Conservation (phyloP, 2,329 filamentous ascomycete species). For the Stenocarpella maydis region DNA sequence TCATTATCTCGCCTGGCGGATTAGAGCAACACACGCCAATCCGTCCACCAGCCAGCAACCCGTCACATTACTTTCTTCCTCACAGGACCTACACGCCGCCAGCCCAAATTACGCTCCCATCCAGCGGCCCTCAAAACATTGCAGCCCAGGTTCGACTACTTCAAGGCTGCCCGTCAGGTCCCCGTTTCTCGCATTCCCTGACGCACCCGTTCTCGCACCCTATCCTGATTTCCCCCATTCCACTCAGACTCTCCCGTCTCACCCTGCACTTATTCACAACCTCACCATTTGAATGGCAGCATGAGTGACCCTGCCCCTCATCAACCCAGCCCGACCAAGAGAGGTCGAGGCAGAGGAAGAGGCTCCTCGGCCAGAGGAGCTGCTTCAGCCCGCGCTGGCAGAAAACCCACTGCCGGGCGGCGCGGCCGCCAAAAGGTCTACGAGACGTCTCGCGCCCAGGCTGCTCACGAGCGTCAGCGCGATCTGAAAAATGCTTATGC, state of each 20-base stretch:
- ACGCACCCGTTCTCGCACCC: conserved; percentile 17
- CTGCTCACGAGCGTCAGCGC: conserved; percentile 69
- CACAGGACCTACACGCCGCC: conserved; percentile 20
- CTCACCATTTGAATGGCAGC: conserved; percentile 34
- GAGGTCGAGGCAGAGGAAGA: conserved; percentile 34
- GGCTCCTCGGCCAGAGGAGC: conserved; percentile 29
- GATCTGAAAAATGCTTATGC: conserved; percentile 72
- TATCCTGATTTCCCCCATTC: conserved; percentile 17
- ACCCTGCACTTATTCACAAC: conserved; percentile 30
- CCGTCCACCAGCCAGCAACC: conserved; percentile 23
- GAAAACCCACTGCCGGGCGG: conserved; percentile 33
- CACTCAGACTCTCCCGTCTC: conserved; percentile 8
- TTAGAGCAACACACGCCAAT: conserved; percentile 30
- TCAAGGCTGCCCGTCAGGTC: neutral
- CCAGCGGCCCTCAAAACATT: neutral
- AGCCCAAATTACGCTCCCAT: neutral
- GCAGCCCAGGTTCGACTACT: neutral
- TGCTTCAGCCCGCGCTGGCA: conserved; percentile 32
- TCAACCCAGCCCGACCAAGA: conserved; percentile 36
- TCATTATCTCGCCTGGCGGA: conserved; percentile 15
- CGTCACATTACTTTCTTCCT: conserved; percentile 30
- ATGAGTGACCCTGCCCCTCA: conserved; percentile 36
- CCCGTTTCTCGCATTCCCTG: conserved; percentile 14
- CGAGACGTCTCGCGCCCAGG: conserved; percentile 61
- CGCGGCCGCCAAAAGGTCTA: conserved; percentile 65